phyloP scores from a whole-genome alignment of 768 basidiomycete genomes.

The Baorangia bicolor region DNA sequence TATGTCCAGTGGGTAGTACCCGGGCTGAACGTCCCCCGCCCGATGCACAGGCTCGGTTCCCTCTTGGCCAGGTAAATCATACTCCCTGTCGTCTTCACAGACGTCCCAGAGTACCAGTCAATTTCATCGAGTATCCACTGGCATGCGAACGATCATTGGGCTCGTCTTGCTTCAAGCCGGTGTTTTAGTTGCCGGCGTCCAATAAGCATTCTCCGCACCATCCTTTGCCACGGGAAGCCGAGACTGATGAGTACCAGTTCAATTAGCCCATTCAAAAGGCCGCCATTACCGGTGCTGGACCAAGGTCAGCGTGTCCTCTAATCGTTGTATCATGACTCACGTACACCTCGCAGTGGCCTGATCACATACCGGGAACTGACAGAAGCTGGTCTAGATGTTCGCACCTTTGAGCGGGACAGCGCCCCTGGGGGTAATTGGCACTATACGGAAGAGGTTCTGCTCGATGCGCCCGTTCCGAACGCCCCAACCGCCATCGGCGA shows the following conservation, averaged over 20 bases:
- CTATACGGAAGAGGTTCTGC: neutral
- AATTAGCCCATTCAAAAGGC: neutral
- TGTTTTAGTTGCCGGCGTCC: neutral
- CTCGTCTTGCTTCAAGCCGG: neutral
- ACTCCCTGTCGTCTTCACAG: neutral
- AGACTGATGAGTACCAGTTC: neutral
- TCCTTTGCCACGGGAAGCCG: neutral
- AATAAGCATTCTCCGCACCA: neutral
- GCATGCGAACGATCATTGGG: neutral
- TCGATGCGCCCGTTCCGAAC: constrained; percentile 1
- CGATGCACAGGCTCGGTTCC: no score
- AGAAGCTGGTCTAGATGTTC: constrained; percentile 1
- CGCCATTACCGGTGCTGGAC: constrained; percentile 2
- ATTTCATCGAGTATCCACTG: neutral
- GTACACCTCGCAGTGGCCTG: neutral
- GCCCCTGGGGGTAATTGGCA: neutral
- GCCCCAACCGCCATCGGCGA: neutral
- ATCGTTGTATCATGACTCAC: neutral
- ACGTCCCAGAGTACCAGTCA: neutral
- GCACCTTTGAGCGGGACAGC: constrained; percentile 5
- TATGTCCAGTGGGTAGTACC: no score
- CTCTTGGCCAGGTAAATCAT: no score
- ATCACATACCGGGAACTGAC: neutral
- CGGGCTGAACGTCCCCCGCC: no score
- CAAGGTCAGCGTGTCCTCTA: neutral